Evolutionary conservation across 192 early-diverging fungal genomes (phyloP).

Genomic region (Backusella tarrabulga): DNA sequence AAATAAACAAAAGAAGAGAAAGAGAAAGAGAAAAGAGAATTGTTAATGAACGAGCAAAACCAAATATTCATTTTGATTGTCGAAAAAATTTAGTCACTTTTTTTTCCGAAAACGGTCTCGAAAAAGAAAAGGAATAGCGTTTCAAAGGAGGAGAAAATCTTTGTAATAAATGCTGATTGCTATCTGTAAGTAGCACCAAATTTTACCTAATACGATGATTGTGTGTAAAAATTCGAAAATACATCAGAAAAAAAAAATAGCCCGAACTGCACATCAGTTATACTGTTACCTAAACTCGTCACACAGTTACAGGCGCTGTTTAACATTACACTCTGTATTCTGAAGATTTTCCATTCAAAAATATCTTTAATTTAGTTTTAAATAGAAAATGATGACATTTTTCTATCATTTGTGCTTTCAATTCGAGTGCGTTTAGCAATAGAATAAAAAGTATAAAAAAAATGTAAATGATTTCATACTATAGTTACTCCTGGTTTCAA

Average conservation of each 20-base stretch:
- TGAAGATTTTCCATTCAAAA: not conserved
- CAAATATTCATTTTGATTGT: not conserved
- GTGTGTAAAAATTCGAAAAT: not conserved
- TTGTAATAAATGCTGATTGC: not conserved
- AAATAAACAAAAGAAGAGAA: not conserved
- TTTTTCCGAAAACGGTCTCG: not conserved
- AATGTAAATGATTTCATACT: not conserved
- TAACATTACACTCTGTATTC: not conserved
- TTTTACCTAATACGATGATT: not conserved
- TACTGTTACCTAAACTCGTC: not conserved
- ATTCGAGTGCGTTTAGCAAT: not conserved
- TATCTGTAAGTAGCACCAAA: not conserved
- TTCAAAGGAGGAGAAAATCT: not conserved
- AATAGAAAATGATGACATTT: not conserved
- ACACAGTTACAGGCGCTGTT: not conserved
- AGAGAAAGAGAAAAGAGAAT: not conserved
- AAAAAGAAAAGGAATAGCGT: not conserved
- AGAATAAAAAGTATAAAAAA: not conserved
- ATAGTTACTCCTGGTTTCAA: not conserved
- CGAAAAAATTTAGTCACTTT: slow-evolving; percentile 5
- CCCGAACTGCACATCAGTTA: not conserved
- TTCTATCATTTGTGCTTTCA: not conserved
- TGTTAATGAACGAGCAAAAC: not conserved
- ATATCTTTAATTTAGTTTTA: not conserved
- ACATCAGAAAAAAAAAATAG: not conserved